Evolutionary conservation across 805 yeast genomes (phyloP).

Genomic region (Ogataea ganodermae): DNA sequence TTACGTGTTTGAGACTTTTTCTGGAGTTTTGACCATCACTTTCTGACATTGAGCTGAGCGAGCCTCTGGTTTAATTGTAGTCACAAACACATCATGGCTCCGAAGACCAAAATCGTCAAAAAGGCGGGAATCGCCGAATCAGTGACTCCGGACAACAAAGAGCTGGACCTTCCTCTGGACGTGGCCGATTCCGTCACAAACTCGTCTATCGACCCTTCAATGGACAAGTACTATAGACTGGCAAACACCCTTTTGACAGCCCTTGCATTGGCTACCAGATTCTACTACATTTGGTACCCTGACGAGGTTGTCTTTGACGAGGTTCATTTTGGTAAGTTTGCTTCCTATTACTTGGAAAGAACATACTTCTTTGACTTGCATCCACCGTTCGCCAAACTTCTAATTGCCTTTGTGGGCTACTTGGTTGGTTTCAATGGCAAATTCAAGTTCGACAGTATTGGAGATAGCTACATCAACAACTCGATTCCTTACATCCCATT

Average conservation of each 20-base stretch:
- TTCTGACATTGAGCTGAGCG: not conserved
- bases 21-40: slow-evolving; percentile 1
- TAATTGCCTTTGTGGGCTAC: slow-evolving; percentile 89
- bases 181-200: slow-evolving; percentile 9
- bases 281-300: slow-evolving; percentile 63
- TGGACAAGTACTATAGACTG: slow-evolving; percentile 34
- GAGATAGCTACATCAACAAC: slow-evolving; percentile 74
- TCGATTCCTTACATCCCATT: slow-evolving; percentile 85
- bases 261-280: slow-evolving; percentile 54
- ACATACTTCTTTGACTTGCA: slow-evolving; percentile 95
- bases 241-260: slow-evolving; percentile 43
- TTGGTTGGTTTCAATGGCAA: slow-evolving; percentile 87
- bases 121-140: slow-evolving; percentile 11
- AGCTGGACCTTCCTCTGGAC: not conserved
- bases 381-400: slow-evolving; percentile 95
- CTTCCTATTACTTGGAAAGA: slow-evolving; percentile 81
- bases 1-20: slow-evolving; percentile 1
- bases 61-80: not conserved
- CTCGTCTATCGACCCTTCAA: slow-evolving; percentile 25
- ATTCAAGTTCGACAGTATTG: slow-evolving; percentile 89
- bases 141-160: slow-evolving; percentile 1
- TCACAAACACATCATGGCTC: slow-evolving; percentile 21
- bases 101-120: slow-evolving; percentile 21
- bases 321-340: slow-evolving; percentile 85
- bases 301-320: slow-evolving; percentile 83